Percentiles rank a stretch among this genome's conserved stretches.
phyloP scores from a whole-genome alignment of 139 green algal genomes.

The Auxenochlorella protothecoides region DNA sequence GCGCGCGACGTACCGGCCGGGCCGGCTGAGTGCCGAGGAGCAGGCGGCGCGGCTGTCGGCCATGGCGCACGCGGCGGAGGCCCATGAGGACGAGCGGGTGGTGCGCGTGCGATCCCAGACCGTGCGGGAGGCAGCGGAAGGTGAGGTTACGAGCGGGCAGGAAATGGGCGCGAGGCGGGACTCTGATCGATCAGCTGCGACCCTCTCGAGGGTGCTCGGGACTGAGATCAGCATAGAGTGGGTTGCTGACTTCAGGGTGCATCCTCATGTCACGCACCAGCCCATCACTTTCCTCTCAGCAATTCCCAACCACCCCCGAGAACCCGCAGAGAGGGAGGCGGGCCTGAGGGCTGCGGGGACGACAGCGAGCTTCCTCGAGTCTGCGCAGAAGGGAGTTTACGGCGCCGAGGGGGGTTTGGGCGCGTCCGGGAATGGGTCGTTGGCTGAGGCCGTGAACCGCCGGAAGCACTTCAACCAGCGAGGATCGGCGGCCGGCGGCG shows the following conservation, averaged over 20 bases:
- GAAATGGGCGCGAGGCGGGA: not conserved
- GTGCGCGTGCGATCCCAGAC: conserved; percentile 25
- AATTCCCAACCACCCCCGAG: not conserved
- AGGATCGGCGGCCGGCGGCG: not conserved
- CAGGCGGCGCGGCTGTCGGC: conserved; percentile 53
- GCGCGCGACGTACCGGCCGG: conserved; percentile 37
- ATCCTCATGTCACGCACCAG: not conserved
- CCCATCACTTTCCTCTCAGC: not conserved
- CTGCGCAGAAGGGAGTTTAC: conserved; percentile 17
- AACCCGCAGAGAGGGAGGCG: conserved; percentile 9
- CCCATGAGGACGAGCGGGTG: conserved; percentile 53
- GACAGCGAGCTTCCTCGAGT: conserved; percentile 8
- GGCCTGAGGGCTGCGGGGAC: conserved; percentile 2
- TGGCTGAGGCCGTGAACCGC: conserved; percentile 18
- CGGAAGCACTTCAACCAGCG: conserved; percentile 15
- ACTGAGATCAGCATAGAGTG: too few relatives aligned
- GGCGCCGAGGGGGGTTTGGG: not conserved
- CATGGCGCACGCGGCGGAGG: conserved; percentile 69
- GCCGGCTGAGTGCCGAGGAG: conserved; percentile 60
- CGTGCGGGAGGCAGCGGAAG: conserved; percentile 20
- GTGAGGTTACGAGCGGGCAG: conserved; percentile 3
- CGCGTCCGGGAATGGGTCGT: not conserved
- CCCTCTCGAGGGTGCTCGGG: not conserved
- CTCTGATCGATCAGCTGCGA: not conserved
- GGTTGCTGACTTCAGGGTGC: not conserved